Base-by-base conservation (phyloP, 1,139 yeast genomes). In the Scheffersomyces titani region DNA sequence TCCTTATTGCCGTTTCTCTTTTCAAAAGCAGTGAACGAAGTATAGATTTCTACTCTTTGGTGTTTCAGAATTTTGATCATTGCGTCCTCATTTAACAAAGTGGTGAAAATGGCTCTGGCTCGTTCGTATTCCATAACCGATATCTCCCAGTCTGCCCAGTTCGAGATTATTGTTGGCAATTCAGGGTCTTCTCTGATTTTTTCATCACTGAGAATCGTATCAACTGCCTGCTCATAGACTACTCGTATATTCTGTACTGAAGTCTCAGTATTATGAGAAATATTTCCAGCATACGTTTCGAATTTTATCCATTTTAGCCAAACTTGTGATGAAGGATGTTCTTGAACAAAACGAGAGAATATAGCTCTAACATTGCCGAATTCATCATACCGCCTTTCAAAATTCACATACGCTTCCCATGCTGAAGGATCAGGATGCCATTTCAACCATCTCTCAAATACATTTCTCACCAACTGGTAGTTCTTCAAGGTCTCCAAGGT, bases 401-500 rank as follows among this genome's bases (percentile, higher is more conserved):
- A 86, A 57, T 82, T 82, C 45, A 91, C 75, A 68, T 85, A 93
- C 2, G 94, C 86, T 54, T 82, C 84, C 96, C 97, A 93, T 0
- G 90, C 92, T 1, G 77, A 72, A 1, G 77, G 75, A 16, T 81
- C 82, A 1, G 91, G 89, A 55, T 83, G 85, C 92, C 97, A 90
- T 20, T 78, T 74, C 59, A 90, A 74, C 99, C 99, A 94, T 58
- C 90, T 78, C 59, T 88, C 87, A 72, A 89, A 93, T 6, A 93
- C 78, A 16, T 75, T 74, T 55, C 97, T 72, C 7, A 89, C 89
- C 45, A 87, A 87, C 11, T 77, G 72, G 54, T 85, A 75, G 66
- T 91, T 87, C 51, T 86, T 87, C 51, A 92, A 72, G 1, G 89
- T 82, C 70, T 93, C 98, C 70, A 92, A 98, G 18, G 94, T 83